Conservation (phyloP, 345 rosid species). For the Rhizophora mangle region DNA sequence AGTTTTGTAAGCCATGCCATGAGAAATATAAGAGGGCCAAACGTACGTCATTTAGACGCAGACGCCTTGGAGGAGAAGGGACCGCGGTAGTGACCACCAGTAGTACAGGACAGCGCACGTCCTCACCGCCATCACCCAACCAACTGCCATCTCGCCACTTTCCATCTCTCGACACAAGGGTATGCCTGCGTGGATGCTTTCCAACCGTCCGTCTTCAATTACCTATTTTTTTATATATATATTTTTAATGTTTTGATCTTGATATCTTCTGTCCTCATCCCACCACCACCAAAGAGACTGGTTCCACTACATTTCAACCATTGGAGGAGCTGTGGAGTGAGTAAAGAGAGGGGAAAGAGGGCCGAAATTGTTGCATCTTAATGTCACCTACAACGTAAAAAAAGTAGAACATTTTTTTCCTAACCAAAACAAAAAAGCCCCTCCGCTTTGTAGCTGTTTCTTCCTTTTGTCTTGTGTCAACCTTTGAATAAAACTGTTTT, state of each 20-base stretch:
- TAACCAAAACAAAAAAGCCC: not conserved
- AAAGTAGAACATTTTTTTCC: not conserved
- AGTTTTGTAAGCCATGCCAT: too few species aligned
- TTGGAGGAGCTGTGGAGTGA: not conserved
- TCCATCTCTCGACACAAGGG: not conserved
- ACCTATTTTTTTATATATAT: not conserved
- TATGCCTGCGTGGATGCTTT: not conserved
- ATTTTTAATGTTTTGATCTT: not conserved
- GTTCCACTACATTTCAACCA: not conserved
- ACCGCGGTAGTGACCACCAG: not conserved
- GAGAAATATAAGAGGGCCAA: too few species aligned
- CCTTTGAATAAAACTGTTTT: not conserved
- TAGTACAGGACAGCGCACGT: not conserved
- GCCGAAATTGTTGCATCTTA: not conserved
- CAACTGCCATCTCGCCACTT: not conserved
- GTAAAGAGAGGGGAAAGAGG: too few species aligned
- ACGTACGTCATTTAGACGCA: too few species aligned
- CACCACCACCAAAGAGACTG: not conserved
- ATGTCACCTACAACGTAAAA: not conserved
- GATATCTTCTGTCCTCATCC: not conserved
- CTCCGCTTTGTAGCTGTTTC: not conserved
- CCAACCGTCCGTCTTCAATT: not conserved
- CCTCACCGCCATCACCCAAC: not conserved
- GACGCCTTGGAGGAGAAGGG: not conserved
- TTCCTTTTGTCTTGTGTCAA: not conserved